Base-by-base conservation (phyloP, 179 eudicot genomes). In the Silene coronaria region DNA sequence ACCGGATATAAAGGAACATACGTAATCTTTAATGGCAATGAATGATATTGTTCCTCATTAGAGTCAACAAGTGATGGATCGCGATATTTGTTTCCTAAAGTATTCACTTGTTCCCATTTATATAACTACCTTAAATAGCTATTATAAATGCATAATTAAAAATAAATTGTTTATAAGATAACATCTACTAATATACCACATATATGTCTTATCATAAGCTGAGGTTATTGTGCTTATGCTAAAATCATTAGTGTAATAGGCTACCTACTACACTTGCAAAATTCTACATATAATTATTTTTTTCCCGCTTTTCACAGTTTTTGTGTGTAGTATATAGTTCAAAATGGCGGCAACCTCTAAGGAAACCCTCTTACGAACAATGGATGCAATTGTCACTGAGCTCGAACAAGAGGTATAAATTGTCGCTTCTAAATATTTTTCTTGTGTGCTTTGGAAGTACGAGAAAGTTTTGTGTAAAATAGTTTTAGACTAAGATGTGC, bases 371-470 rank as follows among this genome's bases (percentile, higher is more conserved):
- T 58, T 65, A 11, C 62, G 21, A 9, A 66, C 64, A 13, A 66
- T 71, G 70, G 60, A 76, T 5, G 28, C 74, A 24, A 67, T 80
- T 51, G 60, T 80, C 32, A 22, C 42, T 45, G 83, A 80, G 10
- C 83, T 80, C 16, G 83, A 80, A 72, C 63, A 45, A 14, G 77
- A 80, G 59, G 83, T 80, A 76, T 38, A 36, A 14, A 14, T 11
- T n/a, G 21, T 10, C 62, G 9, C 9, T 34, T 34, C 42, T 34
- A 34, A 9, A 7, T 38, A 38, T 38, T 38, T 38, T 38, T 3
- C 42, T 0, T 9, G 0, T 38, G 45, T 38, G 12, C 12, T 38
- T 38, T 38, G 2, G 1, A 38, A 3, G 45, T 38, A 38, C 45
- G 11, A 8, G 2, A 38, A 38, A 38, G 34, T 34, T 38, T 38